Evolutionary conservation across 306 rosid genomes (phyloP).

Genomic region (Fragaria nilgerrensis): DNA sequence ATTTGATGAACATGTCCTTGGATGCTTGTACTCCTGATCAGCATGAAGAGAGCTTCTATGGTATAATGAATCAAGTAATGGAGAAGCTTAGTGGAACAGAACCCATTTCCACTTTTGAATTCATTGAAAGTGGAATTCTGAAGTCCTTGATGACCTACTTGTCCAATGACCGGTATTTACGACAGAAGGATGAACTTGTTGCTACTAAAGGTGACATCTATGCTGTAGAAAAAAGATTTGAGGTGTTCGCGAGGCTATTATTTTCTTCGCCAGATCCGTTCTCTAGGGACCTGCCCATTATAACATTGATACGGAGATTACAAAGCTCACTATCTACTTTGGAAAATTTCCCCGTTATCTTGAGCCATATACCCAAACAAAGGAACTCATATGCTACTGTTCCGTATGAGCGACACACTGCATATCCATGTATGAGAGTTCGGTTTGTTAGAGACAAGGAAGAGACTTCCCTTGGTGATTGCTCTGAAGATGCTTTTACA

Average conservation of each 20-base stretch:
- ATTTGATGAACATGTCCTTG: constrained; percentile 39
- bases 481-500: constrained; percentile 50
- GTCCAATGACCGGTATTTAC: constrained; percentile 57
- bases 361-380: constrained; percentile 54
- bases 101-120: constrained; percentile 93
- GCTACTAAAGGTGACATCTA: constrained; percentile 31
- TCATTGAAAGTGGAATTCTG: constrained; percentile 87
- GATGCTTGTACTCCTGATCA: constrained; percentile 38
- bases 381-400: constrained; percentile 63
- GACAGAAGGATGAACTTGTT: constrained; percentile 35
- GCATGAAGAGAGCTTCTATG: constrained; percentile 52
- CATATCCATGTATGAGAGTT: constrained; percentile 70
- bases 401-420: constrained; percentile 58
- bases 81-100: constrained; percentile 72
- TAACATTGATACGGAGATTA: constrained; percentile 57
- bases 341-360: constrained; percentile 80
- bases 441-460: constrained; percentile 70
- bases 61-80: constrained; percentile 57
- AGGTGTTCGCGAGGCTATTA: constrained; percentile 64
- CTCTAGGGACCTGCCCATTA: constrained; percentile 49
- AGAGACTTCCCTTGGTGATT: constrained; percentile 61
- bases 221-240: constrained; percentile 72
- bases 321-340: constrained; percentile 75
- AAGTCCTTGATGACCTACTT: constrained; percentile 69
- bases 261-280: constrained; percentile 42